Evolutionary conservation across 495 filamentous ascomycete genomes (phyloP).

Genomic region (Xylaria telfairii): DNA sequence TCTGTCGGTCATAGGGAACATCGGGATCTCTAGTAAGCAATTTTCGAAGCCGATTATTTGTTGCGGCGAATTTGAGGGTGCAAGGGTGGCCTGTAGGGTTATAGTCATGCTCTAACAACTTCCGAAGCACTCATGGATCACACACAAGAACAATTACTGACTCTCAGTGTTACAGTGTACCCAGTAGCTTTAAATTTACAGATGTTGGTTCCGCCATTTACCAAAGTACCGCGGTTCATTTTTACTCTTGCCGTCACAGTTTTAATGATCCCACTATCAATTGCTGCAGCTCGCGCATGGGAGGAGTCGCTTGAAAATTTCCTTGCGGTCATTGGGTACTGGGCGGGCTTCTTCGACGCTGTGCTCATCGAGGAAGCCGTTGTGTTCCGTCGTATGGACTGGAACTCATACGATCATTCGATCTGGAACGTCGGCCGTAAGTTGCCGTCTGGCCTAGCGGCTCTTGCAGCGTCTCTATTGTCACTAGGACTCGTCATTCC

Average conservation of each 20-base stretch:
- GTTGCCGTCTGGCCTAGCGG: conserved; percentile 55
- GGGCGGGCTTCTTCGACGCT: conserved; percentile 57
- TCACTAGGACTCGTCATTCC: conserved; percentile 52
- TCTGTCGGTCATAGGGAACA: conserved; percentile 57
- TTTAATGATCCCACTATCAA: conserved; percentile 56
- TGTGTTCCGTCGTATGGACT: conserved; percentile 49
- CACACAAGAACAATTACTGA: not conserved
- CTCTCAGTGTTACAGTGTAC: conserved; percentile 31
- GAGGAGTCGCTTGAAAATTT: conserved; percentile 58
- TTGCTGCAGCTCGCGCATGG: conserved; percentile 55
- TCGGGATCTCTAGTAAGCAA: conserved; percentile 41
- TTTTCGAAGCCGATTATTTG: conserved; percentile 5
- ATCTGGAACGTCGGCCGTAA: conserved; percentile 55
- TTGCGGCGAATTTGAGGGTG: not conserved
- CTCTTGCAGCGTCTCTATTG: conserved; percentile 43
- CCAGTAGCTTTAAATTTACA: conserved; percentile 59
- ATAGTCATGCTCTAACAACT: not conserved
- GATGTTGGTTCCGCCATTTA: conserved; percentile 53
- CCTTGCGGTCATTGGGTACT: conserved; percentile 59
- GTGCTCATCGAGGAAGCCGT: conserved; percentile 55
- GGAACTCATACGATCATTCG: conserved; percentile 47
- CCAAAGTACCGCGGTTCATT: conserved; percentile 51
- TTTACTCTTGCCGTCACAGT: conserved; percentile 53
- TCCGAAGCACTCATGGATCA: not conserved
- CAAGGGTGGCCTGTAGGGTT: not conserved